phyloP scores from a whole-genome alignment of 1,284 basidiomycete genomes.

The Rhizoctonia solani region DNA sequence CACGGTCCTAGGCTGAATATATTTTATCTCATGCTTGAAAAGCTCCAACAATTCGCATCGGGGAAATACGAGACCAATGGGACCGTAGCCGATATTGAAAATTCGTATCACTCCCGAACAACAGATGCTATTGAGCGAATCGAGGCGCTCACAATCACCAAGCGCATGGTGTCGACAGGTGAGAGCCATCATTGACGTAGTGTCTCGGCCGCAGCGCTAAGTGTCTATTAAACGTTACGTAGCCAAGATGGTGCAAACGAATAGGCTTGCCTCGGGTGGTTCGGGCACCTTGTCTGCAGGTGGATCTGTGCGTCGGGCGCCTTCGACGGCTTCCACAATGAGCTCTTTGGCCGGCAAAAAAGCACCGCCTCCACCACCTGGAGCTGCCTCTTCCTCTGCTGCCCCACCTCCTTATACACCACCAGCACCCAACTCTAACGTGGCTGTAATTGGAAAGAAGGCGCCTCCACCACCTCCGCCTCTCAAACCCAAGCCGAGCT shows the following conservation, averaged over 20 bases:
- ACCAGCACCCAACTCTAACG: slow-evolving; percentile 49
- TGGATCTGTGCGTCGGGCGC: slow-evolving; percentile 43
- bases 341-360: slow-evolving; percentile 53
- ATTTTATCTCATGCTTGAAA: slow-evolving; percentile 91
- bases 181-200: slow-evolving; percentile 45
- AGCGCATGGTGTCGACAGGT: slow-evolving; percentile 84
- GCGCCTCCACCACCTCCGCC: slow-evolving; percentile 88
- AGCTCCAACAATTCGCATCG: slow-evolving; percentile 85
- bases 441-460: slow-evolving; percentile 64
- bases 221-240: slow-evolving; percentile 12
- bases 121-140: slow-evolving; percentile 78
- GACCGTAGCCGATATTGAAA: slow-evolving; percentile 70
- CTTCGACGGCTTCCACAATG: slow-evolving; percentile 46
- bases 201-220: neutral
- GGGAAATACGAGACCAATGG: slow-evolving; percentile 78
- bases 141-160: slow-evolving; percentile 76
- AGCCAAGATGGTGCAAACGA: slow-evolving; percentile 66
- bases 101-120: slow-evolving; percentile 77
- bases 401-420: slow-evolving; percentile 60
- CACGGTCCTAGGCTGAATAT: slow-evolving; percentile 73
- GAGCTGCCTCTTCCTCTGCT: slow-evolving; percentile 48
- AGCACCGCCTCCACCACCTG: slow-evolving; percentile 44
- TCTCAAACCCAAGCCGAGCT: slow-evolving; percentile 62
- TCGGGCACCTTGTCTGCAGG: slow-evolving; percentile 41
- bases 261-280: slow-evolving; percentile 45